Evolutionary conservation across 176 grass and related monocot species (phyloP).

Genomic region (Paspalum notatum): DNA sequence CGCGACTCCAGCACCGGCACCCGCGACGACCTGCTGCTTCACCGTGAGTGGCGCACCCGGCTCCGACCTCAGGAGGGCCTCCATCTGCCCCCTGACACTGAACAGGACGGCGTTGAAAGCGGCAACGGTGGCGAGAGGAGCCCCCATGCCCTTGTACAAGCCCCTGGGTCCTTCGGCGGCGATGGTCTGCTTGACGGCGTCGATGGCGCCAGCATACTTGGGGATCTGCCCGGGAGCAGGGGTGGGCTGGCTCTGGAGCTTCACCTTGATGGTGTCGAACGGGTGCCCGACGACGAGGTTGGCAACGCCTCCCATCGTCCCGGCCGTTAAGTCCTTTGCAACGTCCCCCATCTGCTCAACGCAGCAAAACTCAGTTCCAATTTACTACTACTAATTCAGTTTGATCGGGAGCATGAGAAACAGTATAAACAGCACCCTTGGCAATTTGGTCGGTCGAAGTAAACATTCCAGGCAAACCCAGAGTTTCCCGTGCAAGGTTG

Average conservation of each 20-base stretch:
- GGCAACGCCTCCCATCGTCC: constrained; percentile 73
- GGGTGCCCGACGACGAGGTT: constrained; percentile 84
- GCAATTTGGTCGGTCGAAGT: background rate
- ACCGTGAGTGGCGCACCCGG: constrained; percentile 59
- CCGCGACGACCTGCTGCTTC: constrained; percentile 75
- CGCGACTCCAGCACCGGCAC: constrained; percentile 71
- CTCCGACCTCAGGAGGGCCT: constrained; percentile 59
- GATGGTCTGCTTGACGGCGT: constrained; percentile 85
- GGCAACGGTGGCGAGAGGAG: constrained; percentile 83
- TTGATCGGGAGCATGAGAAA: background rate
- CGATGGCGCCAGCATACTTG: constrained; percentile 77
- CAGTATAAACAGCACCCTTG: background rate
- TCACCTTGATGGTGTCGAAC: constrained; percentile 96
- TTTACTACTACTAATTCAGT: background rate
- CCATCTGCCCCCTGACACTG: constrained; percentile 88
- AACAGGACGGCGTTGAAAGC: constrained; percentile 90
- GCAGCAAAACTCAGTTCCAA: background rate
- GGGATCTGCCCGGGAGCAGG: constrained; percentile 72
- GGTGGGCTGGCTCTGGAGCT: constrained; percentile 87
- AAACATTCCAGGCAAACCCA: no score
- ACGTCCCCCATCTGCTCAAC: constrained; percentile 67
- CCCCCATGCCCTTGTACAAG: constrained; percentile 94
- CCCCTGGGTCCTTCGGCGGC: constrained; percentile 76
- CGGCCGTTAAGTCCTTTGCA: constrained; percentile 78
- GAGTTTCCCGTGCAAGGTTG: no score